Evolutionary conservation across 371 early-diverging fungal genomes (phyloP).

Genomic region (Dinochytrium kinnereticum): DNA sequence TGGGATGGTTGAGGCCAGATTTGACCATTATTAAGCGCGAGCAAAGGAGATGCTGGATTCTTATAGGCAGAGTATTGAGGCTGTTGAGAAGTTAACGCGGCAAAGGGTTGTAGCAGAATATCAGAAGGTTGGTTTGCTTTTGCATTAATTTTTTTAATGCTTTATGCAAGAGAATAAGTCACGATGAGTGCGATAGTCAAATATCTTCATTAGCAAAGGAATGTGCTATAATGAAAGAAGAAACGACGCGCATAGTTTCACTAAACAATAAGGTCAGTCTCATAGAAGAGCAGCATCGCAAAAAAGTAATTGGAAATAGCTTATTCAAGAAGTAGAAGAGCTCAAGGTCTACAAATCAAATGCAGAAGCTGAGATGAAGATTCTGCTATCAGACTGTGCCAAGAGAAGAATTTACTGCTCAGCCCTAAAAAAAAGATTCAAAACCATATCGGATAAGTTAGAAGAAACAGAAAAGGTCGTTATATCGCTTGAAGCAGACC

Average conservation of each 20-base stretch:
- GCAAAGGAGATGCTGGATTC: conserved; percentile 38
- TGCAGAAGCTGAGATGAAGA: conserved; percentile 26
- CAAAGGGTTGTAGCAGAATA: conserved; percentile 26
- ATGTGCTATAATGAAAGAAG: conserved; percentile 35
- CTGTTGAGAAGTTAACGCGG: conserved; percentile 27
- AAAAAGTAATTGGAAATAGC: too few relatives aligned
- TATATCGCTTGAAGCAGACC: neutral
- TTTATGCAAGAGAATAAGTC: conserved; percentile 33
- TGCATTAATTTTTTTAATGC: neutral
- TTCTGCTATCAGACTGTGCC: conserved; percentile 39
- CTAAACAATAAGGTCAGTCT: conserved; percentile 31
- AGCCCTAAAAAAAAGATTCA: conserved; percentile 25
- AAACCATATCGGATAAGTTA: neutral
- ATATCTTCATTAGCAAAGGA: conserved; percentile 32
- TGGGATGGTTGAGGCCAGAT: neutral
- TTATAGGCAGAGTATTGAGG: conserved; percentile 28
- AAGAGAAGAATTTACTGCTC: conserved; percentile 32
- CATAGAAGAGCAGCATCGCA: too few relatives aligned
- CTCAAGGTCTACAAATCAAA: conserved; percentile 28
- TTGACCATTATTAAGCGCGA: conserved; percentile 14
- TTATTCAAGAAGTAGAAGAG: conserved; percentile 20
- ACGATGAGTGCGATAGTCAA: conserved; percentile 30
- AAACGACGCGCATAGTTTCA: conserved; percentile 25
- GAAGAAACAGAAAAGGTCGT: neutral
- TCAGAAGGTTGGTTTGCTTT: conserved; percentile 29